A percentile compares a stretch with the other conserved stretches of the same genome.
Conservation (phyloP, 2,329 filamentous ascomycete species). For the Hortaea sp. region DNA sequence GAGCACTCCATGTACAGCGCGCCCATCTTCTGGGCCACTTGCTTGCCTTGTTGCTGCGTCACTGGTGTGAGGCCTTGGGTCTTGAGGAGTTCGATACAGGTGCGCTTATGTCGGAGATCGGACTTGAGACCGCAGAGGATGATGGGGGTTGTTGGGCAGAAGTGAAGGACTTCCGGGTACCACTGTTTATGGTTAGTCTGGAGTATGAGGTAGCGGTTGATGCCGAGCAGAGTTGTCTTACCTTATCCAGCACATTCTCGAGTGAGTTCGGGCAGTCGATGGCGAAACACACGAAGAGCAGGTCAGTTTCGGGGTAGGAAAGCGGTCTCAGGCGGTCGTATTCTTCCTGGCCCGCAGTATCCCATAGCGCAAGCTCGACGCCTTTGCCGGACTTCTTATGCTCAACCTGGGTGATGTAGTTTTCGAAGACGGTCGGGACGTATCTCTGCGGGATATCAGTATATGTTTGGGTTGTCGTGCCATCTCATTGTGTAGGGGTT, state of each 20-base stretch:
- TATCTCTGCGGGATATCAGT: slow-evolving; percentile 65
- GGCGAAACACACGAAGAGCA: slow-evolving; percentile 97
- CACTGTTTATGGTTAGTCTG: slow-evolving; percentile 49
- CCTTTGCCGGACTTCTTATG: slow-evolving; percentile 84
- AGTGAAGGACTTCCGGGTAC: slow-evolving; percentile 98
- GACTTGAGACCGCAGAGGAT: slow-evolving; percentile 95
- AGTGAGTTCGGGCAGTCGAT: slow-evolving; percentile 98
- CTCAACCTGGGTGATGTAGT: slow-evolving; percentile 96
- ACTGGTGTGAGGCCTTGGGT: slow-evolving; percentile 94
- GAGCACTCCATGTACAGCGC: slow-evolving; percentile 97
- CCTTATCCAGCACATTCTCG: slow-evolving; percentile 98
- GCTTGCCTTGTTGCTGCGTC: slow-evolving; percentile 77
- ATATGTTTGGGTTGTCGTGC: not conserved
- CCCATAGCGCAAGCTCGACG: slow-evolving; percentile 94
- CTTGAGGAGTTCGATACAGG: slow-evolving; percentile 97
- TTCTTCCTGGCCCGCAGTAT: slow-evolving; percentile 96
- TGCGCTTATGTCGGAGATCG: slow-evolving; percentile 87
- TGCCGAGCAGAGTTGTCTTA: slow-evolving; percentile 33
- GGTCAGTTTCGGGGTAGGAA: slow-evolving; percentile 94
- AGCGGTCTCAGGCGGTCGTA: slow-evolving; percentile 92
- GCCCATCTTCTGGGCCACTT: slow-evolving; percentile 85
- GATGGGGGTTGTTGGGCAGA: slow-evolving; percentile 93
- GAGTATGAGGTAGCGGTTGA: not conserved
- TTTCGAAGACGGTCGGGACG: slow-evolving; percentile 97
- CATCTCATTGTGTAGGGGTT: too few relatives aligned